Conservation (phyloP, 2,329 filamentous ascomycete species). For the Pestalotiopsis sp. region DNA sequence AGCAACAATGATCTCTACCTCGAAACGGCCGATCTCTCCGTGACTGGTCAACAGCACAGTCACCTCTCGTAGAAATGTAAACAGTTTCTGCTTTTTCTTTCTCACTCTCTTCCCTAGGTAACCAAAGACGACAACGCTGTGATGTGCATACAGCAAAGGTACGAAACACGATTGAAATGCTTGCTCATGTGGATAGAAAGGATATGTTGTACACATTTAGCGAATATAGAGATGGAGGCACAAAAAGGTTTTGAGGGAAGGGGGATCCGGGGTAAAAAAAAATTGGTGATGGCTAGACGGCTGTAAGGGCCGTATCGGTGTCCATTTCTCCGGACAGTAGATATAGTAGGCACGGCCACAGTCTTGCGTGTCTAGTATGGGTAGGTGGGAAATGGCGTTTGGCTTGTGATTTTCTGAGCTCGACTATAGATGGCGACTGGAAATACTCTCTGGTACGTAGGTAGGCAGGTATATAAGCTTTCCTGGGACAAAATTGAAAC, state of each 20-base stretch:
- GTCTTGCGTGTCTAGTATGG: neutral
- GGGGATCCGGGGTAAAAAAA: neutral
- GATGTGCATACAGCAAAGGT: neutral
- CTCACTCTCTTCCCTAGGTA: neutral
- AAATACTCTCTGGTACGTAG: neutral
- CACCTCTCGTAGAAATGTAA: neutral
- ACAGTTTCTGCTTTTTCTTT: neutral
- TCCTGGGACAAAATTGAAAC: neutral
- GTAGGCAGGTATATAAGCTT: neutral
- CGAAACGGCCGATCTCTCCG: constrained; percentile 58
- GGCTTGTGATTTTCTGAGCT: neutral
- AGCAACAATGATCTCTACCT: constrained; percentile 55
- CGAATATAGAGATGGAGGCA: neutral
- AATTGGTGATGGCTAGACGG: neutral
- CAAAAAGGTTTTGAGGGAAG: neutral
- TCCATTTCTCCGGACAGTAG: neutral
- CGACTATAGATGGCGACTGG: neutral
- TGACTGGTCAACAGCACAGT: constrained; percentile 15
- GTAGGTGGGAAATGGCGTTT: neutral
- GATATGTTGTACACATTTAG: neutral
- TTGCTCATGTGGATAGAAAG: neutral
- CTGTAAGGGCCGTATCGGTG: neutral
- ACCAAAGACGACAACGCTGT: neutral
- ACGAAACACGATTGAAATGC: neutral
- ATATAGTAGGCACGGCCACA: neutral